Evolutionary conservation across 306 rosid species (phyloP).

Genomic region (Carpinus fangiana): DNA sequence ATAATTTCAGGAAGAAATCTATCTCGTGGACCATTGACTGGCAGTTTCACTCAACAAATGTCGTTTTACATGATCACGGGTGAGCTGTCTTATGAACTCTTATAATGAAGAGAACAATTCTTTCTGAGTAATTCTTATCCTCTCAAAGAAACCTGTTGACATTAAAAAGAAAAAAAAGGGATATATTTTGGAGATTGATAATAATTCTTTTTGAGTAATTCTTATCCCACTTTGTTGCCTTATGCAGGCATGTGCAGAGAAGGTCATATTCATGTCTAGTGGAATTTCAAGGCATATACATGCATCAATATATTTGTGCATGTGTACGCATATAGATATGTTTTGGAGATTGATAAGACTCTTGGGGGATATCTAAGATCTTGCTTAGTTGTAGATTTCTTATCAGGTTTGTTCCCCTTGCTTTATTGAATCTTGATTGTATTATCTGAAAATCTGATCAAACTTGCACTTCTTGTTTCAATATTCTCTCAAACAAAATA

Average conservation of each 20-base stretch:
- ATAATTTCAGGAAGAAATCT: slow-evolving; percentile 55
- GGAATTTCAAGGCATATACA: too few relatives aligned
- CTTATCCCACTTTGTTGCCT: too few relatives aligned
- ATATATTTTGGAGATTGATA: too few relatives aligned
- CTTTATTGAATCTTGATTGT: not conserved
- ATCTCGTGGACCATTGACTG: slow-evolving; percentile 93
- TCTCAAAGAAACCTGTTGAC: not conserved
- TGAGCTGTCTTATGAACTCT: slow-evolving; percentile 37
- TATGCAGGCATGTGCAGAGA: too few relatives aligned
- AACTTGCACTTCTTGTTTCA: slow-evolving; percentile 7
- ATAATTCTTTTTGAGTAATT: too few relatives aligned
- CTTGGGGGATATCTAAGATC: not conserved
- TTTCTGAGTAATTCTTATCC: not conserved
- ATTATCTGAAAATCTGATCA: slow-evolving; percentile 3
- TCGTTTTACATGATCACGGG: slow-evolving; percentile 69
- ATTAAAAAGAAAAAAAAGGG: too few relatives aligned
- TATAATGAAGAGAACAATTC: not conserved
- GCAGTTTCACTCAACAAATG: slow-evolving; percentile 64
- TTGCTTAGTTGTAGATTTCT: slow-evolving; percentile 4
- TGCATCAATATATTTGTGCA: not conserved
- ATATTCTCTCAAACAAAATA: slow-evolving; percentile 9
- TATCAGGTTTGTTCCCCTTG: not conserved
- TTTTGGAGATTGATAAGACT: slow-evolving; percentile 17
- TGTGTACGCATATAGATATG: not conserved
- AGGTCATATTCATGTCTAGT: too few relatives aligned